These are phyloP conservation scores for Pichia eremophila DNA, from an alignment of 805 yeast species.

Conservation along the genomic window DNA sequence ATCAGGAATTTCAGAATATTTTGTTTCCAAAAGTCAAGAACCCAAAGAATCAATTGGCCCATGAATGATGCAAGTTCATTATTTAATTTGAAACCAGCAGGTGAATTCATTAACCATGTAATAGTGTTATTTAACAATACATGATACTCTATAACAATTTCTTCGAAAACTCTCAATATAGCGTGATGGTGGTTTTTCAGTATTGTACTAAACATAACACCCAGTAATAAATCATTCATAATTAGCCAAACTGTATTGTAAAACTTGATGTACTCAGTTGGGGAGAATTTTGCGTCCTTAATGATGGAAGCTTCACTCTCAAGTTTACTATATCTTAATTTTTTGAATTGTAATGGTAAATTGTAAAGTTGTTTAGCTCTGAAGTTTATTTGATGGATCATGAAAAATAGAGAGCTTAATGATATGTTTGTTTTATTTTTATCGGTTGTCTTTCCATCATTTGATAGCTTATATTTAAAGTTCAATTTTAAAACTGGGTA, in stretches of 20 bases:
- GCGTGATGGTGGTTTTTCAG: conserved; percentile 20
- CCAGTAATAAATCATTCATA: conserved; percentile 71
- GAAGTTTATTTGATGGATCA: conserved; percentile 71
- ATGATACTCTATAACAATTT: conserved; percentile 27
- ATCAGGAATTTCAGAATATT: conserved; percentile 12
- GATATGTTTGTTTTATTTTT: conserved; percentile 3
- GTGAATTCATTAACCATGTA: conserved; percentile 74
- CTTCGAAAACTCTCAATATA: conserved; percentile 6
- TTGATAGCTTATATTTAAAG: background rate
- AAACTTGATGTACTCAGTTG: conserved; percentile 60
- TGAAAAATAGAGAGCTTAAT: conserved; percentile 13
- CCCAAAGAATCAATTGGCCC: conserved; percentile 84
- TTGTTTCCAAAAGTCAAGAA: conserved; percentile 55
- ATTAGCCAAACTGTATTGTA: conserved; percentile 87
- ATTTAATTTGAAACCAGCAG: conserved; percentile 90
- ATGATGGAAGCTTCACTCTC: conserved; percentile 34
- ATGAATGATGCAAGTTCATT: conserved; percentile 76
- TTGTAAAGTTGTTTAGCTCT: conserved; percentile 66
- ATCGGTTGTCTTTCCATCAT: background rate
- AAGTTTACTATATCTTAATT: conserved; percentile 29
- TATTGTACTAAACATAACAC: conserved; percentile 47
- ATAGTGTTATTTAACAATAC: conserved; percentile 33
- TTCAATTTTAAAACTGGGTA: conserved; percentile 10
- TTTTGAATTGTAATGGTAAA: conserved; percentile 70
- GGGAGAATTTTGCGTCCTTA: conserved; percentile 29